Base-by-base conservation (phyloP, 2,329 filamentous ascomycete genomes). In the Aspergillus neoniger region DNA sequence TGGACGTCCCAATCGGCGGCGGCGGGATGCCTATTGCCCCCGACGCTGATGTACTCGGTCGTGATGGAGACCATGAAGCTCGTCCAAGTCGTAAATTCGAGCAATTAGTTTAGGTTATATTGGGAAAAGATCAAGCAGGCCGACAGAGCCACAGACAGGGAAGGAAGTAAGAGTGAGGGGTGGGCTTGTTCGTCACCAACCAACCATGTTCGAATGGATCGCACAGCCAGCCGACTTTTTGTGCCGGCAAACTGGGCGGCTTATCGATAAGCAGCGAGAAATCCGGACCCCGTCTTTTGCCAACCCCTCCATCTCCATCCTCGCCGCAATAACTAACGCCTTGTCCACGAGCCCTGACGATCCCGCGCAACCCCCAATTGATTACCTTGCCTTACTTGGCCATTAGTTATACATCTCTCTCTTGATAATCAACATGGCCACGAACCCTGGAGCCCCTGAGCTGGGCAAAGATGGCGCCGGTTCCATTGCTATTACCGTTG, bases 21-120 rank as follows among this genome's bases (percentile, higher is more conserved):
- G 15, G 89, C 88, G 17, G 94, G 90, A 70, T 98, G 91, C 69
- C 94, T 85, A 76, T 98, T 99, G 50, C 92, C 94, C 62, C 95
- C 95, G 64, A 89, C 87, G 50, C 91, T 88, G 67, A 95, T 81
- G 69, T 84, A 87, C 47, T 83, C 80, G 19, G 76, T 72, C 57
- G 71, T 69, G 38, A 77, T 68, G 36, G 71, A 74, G 57, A 74
- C 73, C 77, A 79, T 79, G 67, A 64, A 67, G 67, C 57, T 63
- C 28, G 32, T 54, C 30, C 12, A 15, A 17, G 7, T 47, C 53
- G 50, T 21, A 25, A 23, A 12, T 38, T 23, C 41, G 19, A 47
- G 17, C 9, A 30, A 25, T 23, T n/a, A 10, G 14, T 41, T 25
- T 5, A 7, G n/a, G n/a, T 30, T 9, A 12, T 19, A 5, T 28